These are phyloP conservation scores for Phaeosphaeriaceae sp. DNA, from an alignment of 2,329 filamentous ascomycete genomes.

Conservation along the genomic window DNA sequence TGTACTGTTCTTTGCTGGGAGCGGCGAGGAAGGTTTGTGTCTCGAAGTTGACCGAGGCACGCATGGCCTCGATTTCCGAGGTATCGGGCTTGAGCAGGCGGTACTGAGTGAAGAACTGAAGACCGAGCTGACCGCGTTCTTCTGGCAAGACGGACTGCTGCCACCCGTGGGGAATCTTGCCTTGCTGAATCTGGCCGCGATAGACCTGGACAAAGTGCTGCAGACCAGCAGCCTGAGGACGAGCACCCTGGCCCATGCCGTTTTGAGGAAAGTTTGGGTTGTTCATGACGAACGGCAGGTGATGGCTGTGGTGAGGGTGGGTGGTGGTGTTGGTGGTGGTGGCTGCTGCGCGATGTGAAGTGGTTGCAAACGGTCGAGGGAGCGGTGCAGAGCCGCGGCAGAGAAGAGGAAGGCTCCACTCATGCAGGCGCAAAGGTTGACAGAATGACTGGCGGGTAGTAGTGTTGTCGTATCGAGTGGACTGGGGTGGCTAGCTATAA, in stretches of 20 bases:
- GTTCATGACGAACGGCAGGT: constrained; percentile 35
- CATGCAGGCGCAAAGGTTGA: constrained; percentile 29
- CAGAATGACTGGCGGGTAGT: constrained; percentile 1
- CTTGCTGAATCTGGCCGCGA: constrained; percentile 32
- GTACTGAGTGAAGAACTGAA: constrained; percentile 43
- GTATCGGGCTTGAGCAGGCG: constrained; percentile 41
- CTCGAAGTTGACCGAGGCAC: constrained; percentile 37
- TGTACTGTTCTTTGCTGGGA: constrained; percentile 41
- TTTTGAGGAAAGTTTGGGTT: constrained; percentile 42
- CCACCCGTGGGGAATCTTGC: constrained; percentile 40
- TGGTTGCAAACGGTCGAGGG: constrained; percentile 2
- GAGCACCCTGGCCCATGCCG: constrained; percentile 22
- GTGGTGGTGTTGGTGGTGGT: neutral
- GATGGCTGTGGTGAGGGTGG: neutral
- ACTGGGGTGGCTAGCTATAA: too few species aligned
- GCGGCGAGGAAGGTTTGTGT: constrained; percentile 32
- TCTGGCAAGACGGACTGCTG: constrained; percentile 39
- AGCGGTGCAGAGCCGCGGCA: constrained; percentile 26
- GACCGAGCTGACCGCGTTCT: constrained; percentile 40
- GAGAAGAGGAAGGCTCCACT: constrained; percentile 14
- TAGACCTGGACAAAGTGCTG: constrained; percentile 38
- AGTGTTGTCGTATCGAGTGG: too few species aligned
- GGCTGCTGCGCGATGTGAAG: too few species aligned
- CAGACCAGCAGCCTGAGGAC: constrained; percentile 26
- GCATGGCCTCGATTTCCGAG: constrained; percentile 36